Evolutionary conservation across 176 grass and related monocot genomes (phyloP), one percentile per base, ranked within the genome.

Genomic region (Lolium perenne): DNA sequence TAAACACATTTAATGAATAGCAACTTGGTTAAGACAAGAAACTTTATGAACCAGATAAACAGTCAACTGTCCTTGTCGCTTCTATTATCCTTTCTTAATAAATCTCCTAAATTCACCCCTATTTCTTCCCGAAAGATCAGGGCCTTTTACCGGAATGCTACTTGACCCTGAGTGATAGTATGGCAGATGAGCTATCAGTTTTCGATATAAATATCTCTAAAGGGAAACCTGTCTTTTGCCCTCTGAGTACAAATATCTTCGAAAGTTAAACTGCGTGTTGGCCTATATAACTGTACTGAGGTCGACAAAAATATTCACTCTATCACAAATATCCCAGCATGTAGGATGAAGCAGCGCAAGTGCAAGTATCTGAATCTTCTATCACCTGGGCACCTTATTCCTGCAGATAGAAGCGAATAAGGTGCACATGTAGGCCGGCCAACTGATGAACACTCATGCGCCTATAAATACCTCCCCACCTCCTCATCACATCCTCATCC

Each of bases 391-490:
- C 79, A 67, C 10, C 56, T 56, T 35, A 47, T 82, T 47, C 48
- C 11, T 73, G 13, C 38, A 60, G 16, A 85, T 64, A 77, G 38
- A 56, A 55, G 21, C 43, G 45, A 6, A 68, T 18, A 38, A n/a
- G 76, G n/a, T 70, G 45, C 38, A 56, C 38, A 4, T 40, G 18
- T 10, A 71, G 67, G 17, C 73, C 26, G 68, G 43, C 74, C 47
- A 50, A 59, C 63, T 60, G 13, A 59, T 23, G n/a, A 63, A 49
- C 43, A 46, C 32, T 10, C 18, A 18, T 17, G 51, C 6, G 45
- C 73, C 73, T 90, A 86, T 83, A 90, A 90, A 86, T 86, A 71
- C 63, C 18, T 29, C 16, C 14, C 10, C 7, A 7, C 54, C 7
- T 13, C 38, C n/a, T 73, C 11, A 49, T 72, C 20, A 47, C 43